Conservation (phyloP, 1,284 basidiomycete species). For the Apiotrichum akiyoshidainum region DNA sequence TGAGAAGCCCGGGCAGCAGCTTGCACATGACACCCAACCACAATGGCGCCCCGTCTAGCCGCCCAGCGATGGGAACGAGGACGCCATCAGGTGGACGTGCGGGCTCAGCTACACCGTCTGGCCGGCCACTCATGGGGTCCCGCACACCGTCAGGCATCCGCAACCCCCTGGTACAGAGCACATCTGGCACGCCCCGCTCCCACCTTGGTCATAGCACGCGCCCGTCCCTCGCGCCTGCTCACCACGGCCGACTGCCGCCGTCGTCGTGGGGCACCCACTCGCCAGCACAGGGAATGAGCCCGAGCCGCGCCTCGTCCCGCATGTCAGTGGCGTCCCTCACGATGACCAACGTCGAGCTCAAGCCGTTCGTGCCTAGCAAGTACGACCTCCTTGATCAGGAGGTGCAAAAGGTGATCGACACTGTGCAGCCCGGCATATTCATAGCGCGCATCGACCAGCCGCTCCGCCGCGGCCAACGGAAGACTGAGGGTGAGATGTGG, state of each 20-base stretch:
- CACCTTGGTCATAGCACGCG: not conserved
- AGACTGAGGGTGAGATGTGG: slow-evolving; percentile 41
- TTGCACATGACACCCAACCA: not conserved
- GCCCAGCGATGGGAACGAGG: not conserved
- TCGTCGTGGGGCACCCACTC: slow-evolving; percentile 37
- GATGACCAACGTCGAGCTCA: slow-evolving; percentile 9
- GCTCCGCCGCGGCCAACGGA: slow-evolving; percentile 39
- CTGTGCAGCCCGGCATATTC: slow-evolving; percentile 27
- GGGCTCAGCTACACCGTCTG: not conserved
- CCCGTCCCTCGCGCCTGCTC: slow-evolving; percentile 9
- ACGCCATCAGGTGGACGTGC: not conserved
- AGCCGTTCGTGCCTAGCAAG: slow-evolving; percentile 39
- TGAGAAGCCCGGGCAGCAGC: not conserved
- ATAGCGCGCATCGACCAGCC: slow-evolving; percentile 41
- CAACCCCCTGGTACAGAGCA: not conserved
- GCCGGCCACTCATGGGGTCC: not conserved
- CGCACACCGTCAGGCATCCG: not conserved
- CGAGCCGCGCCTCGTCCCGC: slow-evolving; percentile 30
- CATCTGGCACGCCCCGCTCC: not conserved
- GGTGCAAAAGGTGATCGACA: slow-evolving; percentile 30
- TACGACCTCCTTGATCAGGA: slow-evolving; percentile 44
- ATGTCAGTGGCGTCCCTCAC: slow-evolving; percentile 17
- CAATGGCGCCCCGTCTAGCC: not conserved
- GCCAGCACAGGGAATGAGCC: not conserved
- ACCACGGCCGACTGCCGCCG: slow-evolving; percentile 20